Evolutionary conservation across 208 protist species (phyloP).

Genomic region (Trypanosoma vivax): DNA sequence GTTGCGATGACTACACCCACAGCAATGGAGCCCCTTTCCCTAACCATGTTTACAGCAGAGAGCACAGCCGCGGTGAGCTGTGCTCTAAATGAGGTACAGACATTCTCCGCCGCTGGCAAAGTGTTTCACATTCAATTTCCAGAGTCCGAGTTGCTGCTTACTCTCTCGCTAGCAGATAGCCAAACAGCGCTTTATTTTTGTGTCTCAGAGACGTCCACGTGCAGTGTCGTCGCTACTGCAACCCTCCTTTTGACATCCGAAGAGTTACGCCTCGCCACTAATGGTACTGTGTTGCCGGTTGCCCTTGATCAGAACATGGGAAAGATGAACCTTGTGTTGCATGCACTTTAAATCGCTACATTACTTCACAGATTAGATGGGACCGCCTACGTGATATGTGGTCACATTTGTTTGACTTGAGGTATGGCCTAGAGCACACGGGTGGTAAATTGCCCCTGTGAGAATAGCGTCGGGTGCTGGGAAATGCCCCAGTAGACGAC

Average conservation of each 20-base stretch:
- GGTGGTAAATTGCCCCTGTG: too few relatives aligned
- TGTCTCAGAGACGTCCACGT: conserved; percentile 4
- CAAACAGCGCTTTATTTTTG: conserved; percentile 24
- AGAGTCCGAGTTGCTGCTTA: conserved; percentile 2
- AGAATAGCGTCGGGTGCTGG: too few relatives aligned
- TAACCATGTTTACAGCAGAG: conserved; percentile 18
- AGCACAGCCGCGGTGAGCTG: conserved; percentile 8
- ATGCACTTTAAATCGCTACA: conserved; percentile 12
- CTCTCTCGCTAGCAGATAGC: neutral
- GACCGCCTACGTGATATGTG: too few relatives aligned
- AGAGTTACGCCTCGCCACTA: neutral
- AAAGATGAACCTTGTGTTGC: conserved; percentile 19
- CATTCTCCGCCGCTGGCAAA: conserved; percentile 16
- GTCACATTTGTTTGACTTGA: too few relatives aligned
- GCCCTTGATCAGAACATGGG: conserved; percentile 9
- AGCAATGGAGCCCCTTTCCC: conserved; percentile 1
- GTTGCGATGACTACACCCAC: conserved; percentile 8
- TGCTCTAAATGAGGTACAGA: conserved; percentile 17
- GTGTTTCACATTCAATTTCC: conserved; percentile 23
- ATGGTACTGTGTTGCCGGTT: conserved; percentile 16
- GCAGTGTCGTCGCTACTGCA: conserved; percentile 17
- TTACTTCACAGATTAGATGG: too few relatives aligned
- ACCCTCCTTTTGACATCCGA: conserved; percentile 17
- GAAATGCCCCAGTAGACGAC: too few relatives aligned
- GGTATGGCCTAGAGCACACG: too few relatives aligned